Percentiles rank a stretch among this genome's conserved stretches.
Conservation (phyloP, 164 flowering plant species). For the Vitis amurensis region DNA sequence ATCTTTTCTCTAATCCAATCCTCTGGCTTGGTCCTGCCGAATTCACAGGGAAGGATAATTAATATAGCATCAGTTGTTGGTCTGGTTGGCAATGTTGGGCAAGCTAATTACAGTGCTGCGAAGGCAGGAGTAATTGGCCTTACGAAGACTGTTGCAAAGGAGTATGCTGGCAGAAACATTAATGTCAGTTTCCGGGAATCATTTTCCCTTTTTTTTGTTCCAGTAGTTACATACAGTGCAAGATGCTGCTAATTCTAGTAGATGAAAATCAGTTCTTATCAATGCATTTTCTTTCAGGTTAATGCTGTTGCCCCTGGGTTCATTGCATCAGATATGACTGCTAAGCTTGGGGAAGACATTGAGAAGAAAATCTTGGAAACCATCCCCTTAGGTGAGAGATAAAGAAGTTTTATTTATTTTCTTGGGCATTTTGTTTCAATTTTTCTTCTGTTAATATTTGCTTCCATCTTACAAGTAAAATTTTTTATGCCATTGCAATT, state of each 20-base stretch:
- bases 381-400: slow-evolving; percentile 79
- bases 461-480: too few species aligned
- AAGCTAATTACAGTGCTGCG: slow-evolving; percentile 97
- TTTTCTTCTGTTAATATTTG: neutral
- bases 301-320: slow-evolving; percentile 98
- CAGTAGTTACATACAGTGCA: neutral
- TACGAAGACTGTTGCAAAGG: slow-evolving; percentile 89
- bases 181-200: slow-evolving; percentile 49
- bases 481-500: too few species aligned
- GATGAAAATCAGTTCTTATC: neutral
- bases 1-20: too few species aligned
- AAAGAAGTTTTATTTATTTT: neutral
- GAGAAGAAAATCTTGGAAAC: slow-evolving; percentile 78
- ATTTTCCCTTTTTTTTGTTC: neutral
- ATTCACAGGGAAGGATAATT: slow-evolving; percentile 83
- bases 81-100: slow-evolving; percentile 84
- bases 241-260: neutral
- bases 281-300: slow-evolving; percentile 43
- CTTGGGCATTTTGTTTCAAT: neutral
- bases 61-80: slow-evolving; percentile 97
- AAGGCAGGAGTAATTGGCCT: slow-evolving; percentile 98
- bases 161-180: slow-evolving; percentile 82
- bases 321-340: slow-evolving; percentile 97
- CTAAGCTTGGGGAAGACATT: slow-evolving; percentile 76
- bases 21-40: neutral